phyloP scores from a whole-genome alignment of 495 filamentous ascomycete species.

The Talaromyces liani region DNA sequence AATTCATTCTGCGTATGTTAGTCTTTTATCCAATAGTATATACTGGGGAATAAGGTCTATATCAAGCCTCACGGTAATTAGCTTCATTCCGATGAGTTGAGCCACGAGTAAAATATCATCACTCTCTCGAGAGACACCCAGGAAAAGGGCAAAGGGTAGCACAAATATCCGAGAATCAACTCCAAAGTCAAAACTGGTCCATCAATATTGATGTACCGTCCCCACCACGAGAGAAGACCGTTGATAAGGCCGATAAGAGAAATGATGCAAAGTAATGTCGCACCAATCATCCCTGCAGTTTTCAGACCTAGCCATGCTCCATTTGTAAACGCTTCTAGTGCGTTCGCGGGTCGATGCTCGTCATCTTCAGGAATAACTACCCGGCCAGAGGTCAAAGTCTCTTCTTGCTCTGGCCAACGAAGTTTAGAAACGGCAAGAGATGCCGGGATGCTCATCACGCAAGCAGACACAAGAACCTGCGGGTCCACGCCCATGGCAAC shows the following conservation, averaged over 20 bases:
- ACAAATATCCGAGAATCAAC: conserved; percentile 73
- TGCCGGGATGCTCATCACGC: conserved; percentile 86
- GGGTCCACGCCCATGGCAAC: conserved; percentile 72
- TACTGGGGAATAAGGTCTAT: neutral
- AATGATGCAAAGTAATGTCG: conserved; percentile 77
- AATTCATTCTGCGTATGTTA: conserved; percentile 50
- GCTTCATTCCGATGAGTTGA: conserved; percentile 73
- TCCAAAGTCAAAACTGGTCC: conserved; percentile 63
- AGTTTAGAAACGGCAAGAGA: conserved; percentile 82
- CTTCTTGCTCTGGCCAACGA: conserved; percentile 80
- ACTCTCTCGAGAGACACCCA: conserved; percentile 67
- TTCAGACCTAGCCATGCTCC: conserved; percentile 86
- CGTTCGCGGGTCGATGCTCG: conserved; percentile 59
- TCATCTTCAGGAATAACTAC: conserved; percentile 72
- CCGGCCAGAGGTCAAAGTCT: conserved; percentile 69
- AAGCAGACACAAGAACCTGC: conserved; percentile 79
- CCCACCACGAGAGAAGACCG: conserved; percentile 84
- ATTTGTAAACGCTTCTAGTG: conserved; percentile 77
- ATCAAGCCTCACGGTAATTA: conserved; percentile 53
- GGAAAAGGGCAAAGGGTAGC: conserved; percentile 79
- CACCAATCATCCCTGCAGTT: conserved; percentile 78
- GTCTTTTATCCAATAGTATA: neutral
- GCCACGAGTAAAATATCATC: conserved; percentile 64
- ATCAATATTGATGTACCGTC: conserved; percentile 68
- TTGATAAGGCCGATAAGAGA: conserved; percentile 69